Conservation (phyloP, 2,329 filamentous ascomycete genomes). For the Colletotrichum sp. region DNA sequence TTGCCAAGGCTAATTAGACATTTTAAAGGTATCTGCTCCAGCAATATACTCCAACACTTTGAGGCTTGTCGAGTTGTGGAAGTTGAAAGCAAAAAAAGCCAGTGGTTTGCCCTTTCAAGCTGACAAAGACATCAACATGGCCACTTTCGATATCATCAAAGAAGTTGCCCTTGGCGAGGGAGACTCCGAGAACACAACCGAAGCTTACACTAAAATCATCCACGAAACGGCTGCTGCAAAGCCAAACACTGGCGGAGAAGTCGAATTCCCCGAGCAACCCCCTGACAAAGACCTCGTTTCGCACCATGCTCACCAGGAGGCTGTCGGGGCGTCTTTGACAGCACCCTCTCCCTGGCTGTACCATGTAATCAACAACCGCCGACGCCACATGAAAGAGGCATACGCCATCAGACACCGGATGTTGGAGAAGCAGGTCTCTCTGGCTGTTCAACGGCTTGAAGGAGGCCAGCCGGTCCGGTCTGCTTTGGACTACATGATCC, state of each 20-base stretch:
- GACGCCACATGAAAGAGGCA: not conserved
- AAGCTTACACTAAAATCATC: not conserved
- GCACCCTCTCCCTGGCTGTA: not conserved
- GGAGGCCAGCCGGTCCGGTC: not conserved
- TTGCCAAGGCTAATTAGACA: fast-evolving
- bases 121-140: not conserved
- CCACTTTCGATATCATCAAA: not conserved
- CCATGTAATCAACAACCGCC: not conserved
- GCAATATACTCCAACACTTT: not conserved
- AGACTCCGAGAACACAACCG: not conserved
- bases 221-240: not conserved
- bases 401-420: not conserved
- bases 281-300: not conserved
- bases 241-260: not conserved
- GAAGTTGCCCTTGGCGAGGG: not conserved
- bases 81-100: not conserved
- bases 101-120: not conserved
- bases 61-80: not conserved
- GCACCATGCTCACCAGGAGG: not conserved
- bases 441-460: not conserved
- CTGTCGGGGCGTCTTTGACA: not conserved
- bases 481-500: not conserved
- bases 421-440: not conserved
- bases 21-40: not conserved
- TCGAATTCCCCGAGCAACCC: not conserved